Base-by-base conservation (phyloP, 1,139 yeast genomes). In the Blastobotrys petasosporus region DNA sequence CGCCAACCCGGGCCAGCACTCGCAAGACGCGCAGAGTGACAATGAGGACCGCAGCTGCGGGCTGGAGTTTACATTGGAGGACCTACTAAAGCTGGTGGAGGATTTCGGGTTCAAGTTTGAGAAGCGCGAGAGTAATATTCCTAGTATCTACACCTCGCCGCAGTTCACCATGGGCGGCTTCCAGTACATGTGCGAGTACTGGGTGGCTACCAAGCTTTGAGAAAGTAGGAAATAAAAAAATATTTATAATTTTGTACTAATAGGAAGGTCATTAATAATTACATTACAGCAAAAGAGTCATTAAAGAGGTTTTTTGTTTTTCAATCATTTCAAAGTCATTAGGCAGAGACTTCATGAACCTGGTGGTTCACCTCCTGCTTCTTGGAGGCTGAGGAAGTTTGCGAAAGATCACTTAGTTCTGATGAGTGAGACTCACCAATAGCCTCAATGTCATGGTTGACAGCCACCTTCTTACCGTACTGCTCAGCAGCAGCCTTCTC, bases 101-200 rank as follows among this genome's bases (percentile, higher is more conserved):
- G 60, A 65, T 5, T 59, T 75, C 50, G 88, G 87, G 1, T 85
- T 86, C 61, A 63, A 55, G 16, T 67, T 85, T 46, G 64, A 66
- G 32, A 67, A 71, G 49, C 70, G 67, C 40, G 75, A 73, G 52
- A 63, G 72, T 2, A 72, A 61, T 4, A 69, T 80, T 9, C 67
- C 71, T 15, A 65, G 79, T 4, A 68, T 75, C 0, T 85, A 85
- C 57, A 76, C 86, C 12, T 67, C 74, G 1, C 86, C 83, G 54
- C 56, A 61, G 0, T 59, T 66, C 42, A 64, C 80, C 1, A 65
- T 84, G 63, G 83, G 85, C 0, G 69, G 74, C 1, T 82, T 75
- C 70, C 63, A 64, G 5, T 85, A 82, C 57, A 68, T 77, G 36
- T 82, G 92, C 56, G 87, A 81, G 50, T 85, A 69, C 57, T 86